Base-by-base conservation (phyloP, 305 asterid genomes). In the Galium porrigens region DNA sequence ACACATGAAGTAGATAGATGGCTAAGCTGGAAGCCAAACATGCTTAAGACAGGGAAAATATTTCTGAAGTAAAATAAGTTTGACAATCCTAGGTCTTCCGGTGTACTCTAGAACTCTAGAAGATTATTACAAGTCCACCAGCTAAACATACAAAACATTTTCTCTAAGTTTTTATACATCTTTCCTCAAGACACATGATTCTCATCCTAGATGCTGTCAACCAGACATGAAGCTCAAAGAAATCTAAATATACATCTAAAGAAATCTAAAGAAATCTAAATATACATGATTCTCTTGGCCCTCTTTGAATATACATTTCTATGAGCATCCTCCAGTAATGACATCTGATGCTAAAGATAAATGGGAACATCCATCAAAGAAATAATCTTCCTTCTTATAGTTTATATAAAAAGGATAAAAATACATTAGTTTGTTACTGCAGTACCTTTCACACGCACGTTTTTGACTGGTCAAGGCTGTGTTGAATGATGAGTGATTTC, bases 361-460 rank as follows among this genome's bases (percentile, higher is more conserved):
- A 14, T 44, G 33, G 17, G 9, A 30, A 29, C 4, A 54, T 54
- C 5, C 15, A 51, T 51, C 14, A 18, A 22, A 20, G 11, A 53
- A 56, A 29, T 55, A 2, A 25, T 57, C 22, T 57, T 58, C 5
- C n/a, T 4, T 58, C 62, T 58, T 58, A n/a, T n/a, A 7, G 33
- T 39, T 39, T 10, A 10, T 39, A 56, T 9, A 29, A 5, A 27
- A 12, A 18, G 61, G 15, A 22, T 30, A 20, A n/a, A 33, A 33
- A 12, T 17, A 33, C 63, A 58, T 58, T 33, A 14, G 4, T 11
- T 32, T 25, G 64, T 39, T 12, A 11, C 29, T 17, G 12, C 44
- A 53, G 9, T 76, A 76, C 79, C 83, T 78, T 62, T 20, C 69
- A 32, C 25, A 30, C 67, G 17, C 34, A 49, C 39, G 64, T 12